phyloP scores from a whole-genome alignment of 2,329 filamentous ascomycete genomes.

The Diaporthe helianthi region DNA sequence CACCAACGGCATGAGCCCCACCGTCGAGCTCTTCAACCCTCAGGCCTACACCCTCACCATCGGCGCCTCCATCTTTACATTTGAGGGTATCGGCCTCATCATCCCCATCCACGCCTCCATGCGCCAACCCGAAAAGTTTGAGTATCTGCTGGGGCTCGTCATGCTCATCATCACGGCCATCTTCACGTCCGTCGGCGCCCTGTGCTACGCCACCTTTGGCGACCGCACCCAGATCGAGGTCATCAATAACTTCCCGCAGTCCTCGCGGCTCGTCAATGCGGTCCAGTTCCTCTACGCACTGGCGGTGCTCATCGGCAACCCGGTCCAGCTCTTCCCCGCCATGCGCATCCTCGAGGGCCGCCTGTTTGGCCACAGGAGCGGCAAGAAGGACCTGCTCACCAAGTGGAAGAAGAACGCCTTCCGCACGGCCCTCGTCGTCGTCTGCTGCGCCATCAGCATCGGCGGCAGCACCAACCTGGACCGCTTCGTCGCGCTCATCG shows the following conservation, averaged over 20 bases:
- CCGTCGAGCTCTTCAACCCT: slow-evolving; percentile 74
- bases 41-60: slow-evolving; percentile 73
- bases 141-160: slow-evolving; percentile 68
- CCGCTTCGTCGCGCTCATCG: slow-evolving; percentile 77
- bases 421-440: slow-evolving; percentile 60
- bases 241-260: slow-evolving; percentile 78
- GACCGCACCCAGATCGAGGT: slow-evolving; percentile 73
- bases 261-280: slow-evolving; percentile 74
- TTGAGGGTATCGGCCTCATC: slow-evolving; percentile 79
- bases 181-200: slow-evolving; percentile 74
- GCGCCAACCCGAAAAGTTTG: slow-evolving; percentile 73
- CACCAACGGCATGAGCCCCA: slow-evolving; percentile 61
- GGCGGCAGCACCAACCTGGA: slow-evolving; percentile 73
- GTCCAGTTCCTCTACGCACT: slow-evolving; percentile 78
- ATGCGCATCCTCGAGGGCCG: slow-evolving; percentile 74
- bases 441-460: slow-evolving; percentile 68
- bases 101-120: slow-evolving; percentile 79
- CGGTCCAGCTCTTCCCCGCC: slow-evolving; percentile 78
- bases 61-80: slow-evolving; percentile 78
- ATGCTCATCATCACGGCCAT: slow-evolving; percentile 78
- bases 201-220: slow-evolving; percentile 79
- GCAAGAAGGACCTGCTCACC: slow-evolving; percentile 67
- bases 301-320: slow-evolving; percentile 75
- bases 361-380: slow-evolving; percentile 71
- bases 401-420: slow-evolving; percentile 82